Evolutionary conservation across 495 filamentous ascomycete species (phyloP).

Genomic region (Aspergillus incahuasiensis): DNA sequence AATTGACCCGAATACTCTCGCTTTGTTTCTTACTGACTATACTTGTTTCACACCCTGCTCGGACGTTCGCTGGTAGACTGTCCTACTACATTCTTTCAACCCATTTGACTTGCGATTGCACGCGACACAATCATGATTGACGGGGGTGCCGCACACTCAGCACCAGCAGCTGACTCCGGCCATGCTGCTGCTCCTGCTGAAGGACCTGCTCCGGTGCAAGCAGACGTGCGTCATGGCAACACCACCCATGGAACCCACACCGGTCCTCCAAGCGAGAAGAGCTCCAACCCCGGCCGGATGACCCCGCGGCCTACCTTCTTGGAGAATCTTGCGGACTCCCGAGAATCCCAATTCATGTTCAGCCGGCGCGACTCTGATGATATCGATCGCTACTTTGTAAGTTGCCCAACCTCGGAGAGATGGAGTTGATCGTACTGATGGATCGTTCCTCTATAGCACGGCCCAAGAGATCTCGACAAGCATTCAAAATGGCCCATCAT

Average conservation of each 20-base stretch:
- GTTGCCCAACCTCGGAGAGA: conserved; percentile 9
- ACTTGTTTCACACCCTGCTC: background rate
- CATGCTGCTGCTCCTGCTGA: conserved; percentile 11
- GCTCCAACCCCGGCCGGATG: conserved; percentile 19
- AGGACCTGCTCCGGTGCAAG: conserved; percentile 27
- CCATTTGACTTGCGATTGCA: background rate
- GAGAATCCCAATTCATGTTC: conserved; percentile 35
- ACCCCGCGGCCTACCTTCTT: conserved; percentile 39
- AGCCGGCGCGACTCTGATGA: conserved; percentile 32
- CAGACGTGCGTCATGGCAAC: conserved; percentile 21
- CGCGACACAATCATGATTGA: conserved; percentile 4
- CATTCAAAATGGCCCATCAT: conserved; percentile 83
- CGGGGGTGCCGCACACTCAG: conserved; percentile 9
- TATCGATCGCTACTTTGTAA: conserved; percentile 44
- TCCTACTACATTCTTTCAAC: conserved; percentile 7
- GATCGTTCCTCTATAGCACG: conserved; percentile 27
- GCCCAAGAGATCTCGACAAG: conserved; percentile 63
- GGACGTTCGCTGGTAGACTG: conserved; percentile 11
- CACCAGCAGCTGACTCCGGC: conserved; percentile 13
- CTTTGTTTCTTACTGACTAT: background rate
- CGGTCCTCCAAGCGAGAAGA: conserved; percentile 21
- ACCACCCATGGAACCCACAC: background rate
- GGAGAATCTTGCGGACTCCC: conserved; percentile 33
- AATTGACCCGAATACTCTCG: conserved; percentile 8
- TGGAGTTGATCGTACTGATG: conserved; percentile 8